Base-by-base conservation (phyloP, 2,329 filamentous ascomycete species). In the Aspergillus hortae region DNA sequence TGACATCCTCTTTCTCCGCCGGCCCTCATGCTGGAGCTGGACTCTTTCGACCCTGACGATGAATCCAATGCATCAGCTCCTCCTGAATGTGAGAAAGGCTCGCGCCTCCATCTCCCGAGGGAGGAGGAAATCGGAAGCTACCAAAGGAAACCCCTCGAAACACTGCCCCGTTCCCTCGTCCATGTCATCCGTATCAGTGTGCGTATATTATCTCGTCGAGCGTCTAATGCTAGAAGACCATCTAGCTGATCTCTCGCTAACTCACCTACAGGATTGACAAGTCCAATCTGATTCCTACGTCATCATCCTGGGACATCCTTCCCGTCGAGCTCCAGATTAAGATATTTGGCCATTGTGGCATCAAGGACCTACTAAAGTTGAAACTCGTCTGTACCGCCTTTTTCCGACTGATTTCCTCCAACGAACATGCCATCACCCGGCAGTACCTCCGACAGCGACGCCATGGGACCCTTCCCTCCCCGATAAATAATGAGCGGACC, bases 281-380 rank as follows among this genome's bases (percentile, higher is more conserved):
- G 61, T 50, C 56, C 33, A 56, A 60, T 41, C 52, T 58, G 36
- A 53, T 62, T 25, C 58, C 63, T 41, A 66, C 66, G 1, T 64
- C 64, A 6, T 71, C 68, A 6, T 64, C 61, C 19, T 74, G 72
- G 72, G 70, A 70, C 48, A 51, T 59, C 43, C 64, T 75, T 21
- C 72, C 73, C 10, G 69, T 71, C 49, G 73, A 75, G 50, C 60
- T 75, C 35, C 69, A 73, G 60, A 67, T 75, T 48, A 63, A 63
- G 50, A 72, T 75, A 51, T 74, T 75, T 51, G 64, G 66, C 6
- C 63, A 68, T 51, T 75, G 72, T 58, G 65, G 68, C 33, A 61
- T 73, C 52, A 57, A 59, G 35, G 72, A 74, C 47, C 64, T 73
- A 21, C 56, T 66, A 17, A 58, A 62, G 23, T 49, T 75, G 41